Base-by-base conservation (phyloP, 305 asterid species). In the Fraxinus latifolia region DNA sequence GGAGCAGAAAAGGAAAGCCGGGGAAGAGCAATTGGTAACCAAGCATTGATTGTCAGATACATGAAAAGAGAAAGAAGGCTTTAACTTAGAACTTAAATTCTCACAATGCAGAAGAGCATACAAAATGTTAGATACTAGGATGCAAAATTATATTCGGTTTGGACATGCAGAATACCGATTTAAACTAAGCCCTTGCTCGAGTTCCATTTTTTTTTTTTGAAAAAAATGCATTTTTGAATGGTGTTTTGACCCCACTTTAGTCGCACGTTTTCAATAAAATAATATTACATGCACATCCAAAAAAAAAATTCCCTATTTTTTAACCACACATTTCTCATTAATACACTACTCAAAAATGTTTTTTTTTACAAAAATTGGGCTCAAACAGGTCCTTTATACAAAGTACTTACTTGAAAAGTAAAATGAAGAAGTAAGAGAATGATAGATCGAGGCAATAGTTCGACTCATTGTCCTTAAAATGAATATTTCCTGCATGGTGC, bases 51-150 rank as follows among this genome's bases (percentile, higher is more conserved):
- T 33, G 85, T 1, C 11, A 39, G 50, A 39, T 39, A 9, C 50
- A 71, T 50, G 87, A 82, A 74, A 78, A 83, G 81, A 76, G 81
- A 27, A 88, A 85, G 88, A 81, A 34, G 74, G 77, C 88, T 33
- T 55, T 79, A 37, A 87, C 85, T 86, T 84, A 87, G 84, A 85
- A 90, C 86, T 83, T 88, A 85, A 67, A 78, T 82, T 86, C 83
- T 27, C 87, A 84, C 55, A 82, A 70, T 33, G 84, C 87, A 80
- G 84, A 84, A 39, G 68, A 82, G 75, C 53, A 85, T 32, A 47
- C 81, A 39, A 88, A 82, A 60, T 77, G 53, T 42, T 42, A 42
- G n/a, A 42, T 12, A 42, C 53, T 42, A 42, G n/a, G 12, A 42
- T 11, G n/a, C 53, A 11, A 42, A 42, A 11, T 42, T 11, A 42